Percentiles rank a stretch among this genome's conserved stretches.
Conservation (phyloP, 2,329 filamentous ascomycete species). For the Beauveria sp. region DNA sequence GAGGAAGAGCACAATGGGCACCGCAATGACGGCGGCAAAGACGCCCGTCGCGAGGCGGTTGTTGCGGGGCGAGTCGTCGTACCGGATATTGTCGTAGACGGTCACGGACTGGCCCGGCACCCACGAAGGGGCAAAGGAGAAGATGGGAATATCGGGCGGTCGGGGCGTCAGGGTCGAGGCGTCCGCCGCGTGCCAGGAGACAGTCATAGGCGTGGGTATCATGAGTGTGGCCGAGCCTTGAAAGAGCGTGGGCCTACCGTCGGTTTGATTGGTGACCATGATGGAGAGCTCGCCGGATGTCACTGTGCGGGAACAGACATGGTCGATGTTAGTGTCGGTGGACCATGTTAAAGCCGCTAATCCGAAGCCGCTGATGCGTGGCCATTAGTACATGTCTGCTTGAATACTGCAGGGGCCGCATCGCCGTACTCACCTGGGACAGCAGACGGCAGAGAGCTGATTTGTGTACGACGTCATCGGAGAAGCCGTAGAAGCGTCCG, state of each 20-base stretch:
- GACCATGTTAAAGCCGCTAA: background rate
- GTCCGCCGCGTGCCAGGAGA: background rate
- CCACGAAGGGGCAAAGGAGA: background rate
- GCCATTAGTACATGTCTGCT: background rate
- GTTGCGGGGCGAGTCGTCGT: background rate
- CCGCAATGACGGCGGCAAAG: background rate
- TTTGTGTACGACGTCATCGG: background rate
- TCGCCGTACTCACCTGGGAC: background rate
- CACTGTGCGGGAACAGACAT: background rate
- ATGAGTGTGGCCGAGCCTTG: background rate
- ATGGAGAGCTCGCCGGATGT: background rate
- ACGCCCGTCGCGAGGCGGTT: background rate
- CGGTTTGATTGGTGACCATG: background rate
- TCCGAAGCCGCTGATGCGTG: background rate
- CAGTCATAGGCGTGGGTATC: background rate
- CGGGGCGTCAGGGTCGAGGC: background rate
- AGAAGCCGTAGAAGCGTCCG: background rate
- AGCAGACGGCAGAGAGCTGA: background rate
- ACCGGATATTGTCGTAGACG: background rate
- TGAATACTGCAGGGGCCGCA: background rate
- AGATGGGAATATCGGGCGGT: background rate
- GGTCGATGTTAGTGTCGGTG: background rate
- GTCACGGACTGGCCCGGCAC: background rate
- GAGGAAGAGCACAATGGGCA: constrained; percentile 7
- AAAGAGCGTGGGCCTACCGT: background rate